These are phyloP conservation scores for Mycena rosella DNA, from an alignment of 768 basidiomycete species.

Conservation along the genomic window DNA sequence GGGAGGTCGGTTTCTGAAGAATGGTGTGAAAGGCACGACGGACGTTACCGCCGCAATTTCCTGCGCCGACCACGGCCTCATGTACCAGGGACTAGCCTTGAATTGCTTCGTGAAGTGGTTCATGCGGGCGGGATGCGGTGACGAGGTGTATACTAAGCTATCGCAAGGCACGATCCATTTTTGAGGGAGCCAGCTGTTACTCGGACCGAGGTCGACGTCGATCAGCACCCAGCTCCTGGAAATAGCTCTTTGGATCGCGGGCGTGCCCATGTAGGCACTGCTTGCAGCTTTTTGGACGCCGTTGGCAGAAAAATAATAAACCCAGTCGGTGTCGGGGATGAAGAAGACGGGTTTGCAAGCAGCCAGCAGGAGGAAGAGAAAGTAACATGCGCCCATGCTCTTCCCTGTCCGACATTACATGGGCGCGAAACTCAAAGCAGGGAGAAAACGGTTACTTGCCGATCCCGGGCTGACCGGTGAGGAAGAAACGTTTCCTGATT, in stretches of 20 bases:
- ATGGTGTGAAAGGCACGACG: conserved; percentile 10
- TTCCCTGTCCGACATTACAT: conserved; percentile 21
- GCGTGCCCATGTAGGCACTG: neutral
- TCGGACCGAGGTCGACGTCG: conserved; percentile 16
- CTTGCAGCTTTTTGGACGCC: neutral
- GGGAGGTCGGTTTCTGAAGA: conserved; percentile 8
- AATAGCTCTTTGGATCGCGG: neutral
- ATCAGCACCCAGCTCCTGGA: conserved; percentile 23
- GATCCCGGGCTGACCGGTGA: conserved; percentile 26
- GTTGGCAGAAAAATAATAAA: conserved; percentile 16
- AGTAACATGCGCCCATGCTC: conserved; percentile 12
- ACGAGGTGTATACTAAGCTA: conserved; percentile 20
- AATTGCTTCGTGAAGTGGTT: neutral
- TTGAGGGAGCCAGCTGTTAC: neutral
- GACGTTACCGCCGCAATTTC: conserved; percentile 23
- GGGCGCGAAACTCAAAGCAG: conserved; percentile 17
- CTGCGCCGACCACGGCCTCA: conserved; percentile 19
- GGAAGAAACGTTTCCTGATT: conserved; percentile 1
- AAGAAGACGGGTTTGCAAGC: conserved; percentile 6
- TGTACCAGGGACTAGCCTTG: neutral
- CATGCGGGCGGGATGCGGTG: neutral
- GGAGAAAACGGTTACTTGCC: conserved; percentile 17
- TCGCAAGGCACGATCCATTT: neutral
- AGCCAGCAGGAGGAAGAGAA: conserved; percentile 7
- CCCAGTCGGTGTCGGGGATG: neutral